These are phyloP conservation scores for Ligustrum vulgare DNA, from an alignment of 257 asterid species.

Conservation along the genomic window DNA sequence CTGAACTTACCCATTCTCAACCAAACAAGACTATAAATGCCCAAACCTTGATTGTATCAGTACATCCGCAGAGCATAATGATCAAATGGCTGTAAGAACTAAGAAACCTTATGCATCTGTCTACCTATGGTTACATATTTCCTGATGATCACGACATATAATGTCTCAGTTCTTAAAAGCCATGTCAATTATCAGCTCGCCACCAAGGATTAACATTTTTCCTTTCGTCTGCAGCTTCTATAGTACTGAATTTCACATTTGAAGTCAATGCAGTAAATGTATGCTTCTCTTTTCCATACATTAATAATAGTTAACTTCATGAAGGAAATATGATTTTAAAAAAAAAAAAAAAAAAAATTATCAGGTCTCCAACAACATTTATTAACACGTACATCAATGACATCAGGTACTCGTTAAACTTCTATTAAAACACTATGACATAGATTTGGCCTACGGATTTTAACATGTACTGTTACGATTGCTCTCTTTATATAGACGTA, in stretches of 20 bases:
- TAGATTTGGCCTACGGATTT: background rate
- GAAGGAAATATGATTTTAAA: background rate
- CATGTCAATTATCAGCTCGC: background rate
- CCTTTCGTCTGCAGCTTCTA: background rate
- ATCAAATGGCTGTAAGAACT: background rate
- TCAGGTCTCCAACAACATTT: background rate
- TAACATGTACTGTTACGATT: background rate
- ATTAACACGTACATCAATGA: background rate
- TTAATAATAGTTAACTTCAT: background rate
- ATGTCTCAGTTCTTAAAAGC: background rate
- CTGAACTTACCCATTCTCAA: background rate
- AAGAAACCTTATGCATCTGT: background rate
- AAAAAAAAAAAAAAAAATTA: background rate
- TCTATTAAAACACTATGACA: slow-evolving; percentile 15
- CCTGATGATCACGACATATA: background rate
- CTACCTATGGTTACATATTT: background rate
- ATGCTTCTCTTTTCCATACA: background rate
- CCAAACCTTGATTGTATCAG: background rate
- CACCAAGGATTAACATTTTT: background rate
- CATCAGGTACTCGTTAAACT: background rate
- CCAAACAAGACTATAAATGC: background rate
- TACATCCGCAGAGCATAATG: background rate
- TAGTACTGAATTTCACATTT: background rate
- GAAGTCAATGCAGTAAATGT: background rate
- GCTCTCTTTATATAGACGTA: background rate